Base-by-base conservation (phyloP, 495 filamentous ascomycete species). In the Podospora australis region DNA sequence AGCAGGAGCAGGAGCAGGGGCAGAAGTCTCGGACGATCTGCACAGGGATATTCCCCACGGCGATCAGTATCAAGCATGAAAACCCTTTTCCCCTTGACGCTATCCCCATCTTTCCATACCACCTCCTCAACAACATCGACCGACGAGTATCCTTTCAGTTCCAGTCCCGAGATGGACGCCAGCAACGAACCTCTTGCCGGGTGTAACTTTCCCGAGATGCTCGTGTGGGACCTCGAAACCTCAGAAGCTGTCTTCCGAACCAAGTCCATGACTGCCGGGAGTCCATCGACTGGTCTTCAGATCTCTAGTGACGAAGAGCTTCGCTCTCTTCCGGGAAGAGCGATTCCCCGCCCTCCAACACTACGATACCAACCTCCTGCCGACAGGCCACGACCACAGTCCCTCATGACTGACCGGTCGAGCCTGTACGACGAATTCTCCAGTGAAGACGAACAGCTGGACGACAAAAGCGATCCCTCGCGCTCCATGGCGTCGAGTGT, bases 131-230 rank as follows among this genome's bases (percentile, higher is more conserved):
- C 17, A 23, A 20, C 20, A 11, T 40, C 38, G 40, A 43, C 23
- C 13, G 28, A 30, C 7, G 28, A 30, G 28, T 7, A 7, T n/a
- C 28, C 28, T 7, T n/a, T n/a, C 39, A 41, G 22, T 36, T 16
- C 32, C 8, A 39, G 28, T n/a, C n/a, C n/a, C 42, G 48, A 53
- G 28, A 49, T 57, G 50, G 52, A 46, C 20, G 9, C 23, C 13
- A 24, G 30, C 26, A 21, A 43, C 6, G 55, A 64, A 39, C 56
- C 58, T 42, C 36, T 57, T 7, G 54, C 64, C 39, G 63, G 56
- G 39, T 60, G 55, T 52, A 74, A 68, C 55, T 53, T 75, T 20
- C 63, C 71, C 17, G 72, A 75, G 55, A 52, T 73, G 43, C 60
- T 75, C 13, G 70, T 60, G 10, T 54, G 58, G 39, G 68, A 73